Evolutionary conservation across 2,329 filamentous ascomycete species (phyloP).

Genomic region (Parasarocladium wereldwijsianum): DNA sequence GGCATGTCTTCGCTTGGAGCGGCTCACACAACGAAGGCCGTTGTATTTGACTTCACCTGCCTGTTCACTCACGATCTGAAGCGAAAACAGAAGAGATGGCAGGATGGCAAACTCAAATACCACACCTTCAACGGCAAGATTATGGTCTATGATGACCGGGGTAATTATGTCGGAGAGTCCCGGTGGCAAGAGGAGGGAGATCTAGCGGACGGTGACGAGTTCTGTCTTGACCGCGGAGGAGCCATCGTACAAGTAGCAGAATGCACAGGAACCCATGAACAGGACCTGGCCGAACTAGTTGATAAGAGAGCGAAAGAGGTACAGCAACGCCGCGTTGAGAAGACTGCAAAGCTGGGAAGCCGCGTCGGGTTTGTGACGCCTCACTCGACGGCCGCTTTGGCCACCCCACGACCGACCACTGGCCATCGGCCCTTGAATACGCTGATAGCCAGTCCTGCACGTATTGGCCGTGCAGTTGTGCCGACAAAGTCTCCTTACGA

Average conservation of each 20-base stretch:
- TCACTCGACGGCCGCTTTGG: too few species aligned
- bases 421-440: constrained; percentile 29
- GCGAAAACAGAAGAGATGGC: constrained; percentile 84
- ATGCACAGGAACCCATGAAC: constrained; percentile 54
- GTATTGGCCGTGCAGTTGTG: constrained; percentile 18
- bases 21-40: constrained; percentile 34
- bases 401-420: too few species aligned
- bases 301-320: constrained; percentile 51
- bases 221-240: constrained; percentile 60
- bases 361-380: constrained; percentile 4
- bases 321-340: constrained; percentile 30
- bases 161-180: constrained; percentile 70
- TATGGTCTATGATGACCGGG: constrained; percentile 76
- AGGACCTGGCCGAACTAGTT: constrained; percentile 63
- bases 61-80: constrained; percentile 76
- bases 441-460: constrained; percentile 15
- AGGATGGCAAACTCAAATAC: constrained; percentile 77
- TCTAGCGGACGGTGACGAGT: constrained; percentile 69
- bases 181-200: constrained; percentile 56
- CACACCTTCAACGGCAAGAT: constrained; percentile 84
- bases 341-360: constrained; percentile 20
- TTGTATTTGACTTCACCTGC: constrained; percentile 69
- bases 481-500: constrained; percentile 20
- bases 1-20: constrained; percentile 1
- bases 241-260: constrained; percentile 73